phyloP scores from a whole-genome alignment of 305 asterid genomes.

The Solanum hybrid region DNA sequence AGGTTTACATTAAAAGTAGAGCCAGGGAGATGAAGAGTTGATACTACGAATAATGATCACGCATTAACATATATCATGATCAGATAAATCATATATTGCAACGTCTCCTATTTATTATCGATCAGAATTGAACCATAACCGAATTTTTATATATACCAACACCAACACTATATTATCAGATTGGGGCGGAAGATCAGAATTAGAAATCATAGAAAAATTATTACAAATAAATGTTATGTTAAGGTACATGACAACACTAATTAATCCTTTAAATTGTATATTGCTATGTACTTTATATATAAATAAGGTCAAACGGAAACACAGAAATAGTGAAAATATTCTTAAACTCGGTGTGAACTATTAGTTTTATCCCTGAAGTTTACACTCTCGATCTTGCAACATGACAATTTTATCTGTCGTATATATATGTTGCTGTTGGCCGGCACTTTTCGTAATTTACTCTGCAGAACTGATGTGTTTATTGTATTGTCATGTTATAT shows the following conservation, averaged over 20 bases:
- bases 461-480: background rate
- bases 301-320: no score
- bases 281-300: background rate
- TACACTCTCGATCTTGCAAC: background rate
- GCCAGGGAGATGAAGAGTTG: background rate
- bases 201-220: background rate
- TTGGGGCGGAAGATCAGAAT: background rate
- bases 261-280: no score
- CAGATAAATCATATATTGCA: background rate
- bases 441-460: background rate
- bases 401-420: no score
- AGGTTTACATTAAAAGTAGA: background rate
- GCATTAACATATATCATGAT: background rate
- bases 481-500: background rate
- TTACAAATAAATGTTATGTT: background rate
- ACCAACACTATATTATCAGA: background rate
- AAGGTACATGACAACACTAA: no score
- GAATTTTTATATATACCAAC: background rate
- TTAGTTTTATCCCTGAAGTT: no score
- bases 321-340: background rate
- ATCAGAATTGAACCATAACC: background rate
- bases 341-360: rapidly evolving
- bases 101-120: background rate
- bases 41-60: background rate
- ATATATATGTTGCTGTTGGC: background rate